These are phyloP conservation scores for Rhodosporidiobolus odoratus DNA, from an alignment of 768 basidiomycete genomes.

Conservation along the genomic window DNA sequence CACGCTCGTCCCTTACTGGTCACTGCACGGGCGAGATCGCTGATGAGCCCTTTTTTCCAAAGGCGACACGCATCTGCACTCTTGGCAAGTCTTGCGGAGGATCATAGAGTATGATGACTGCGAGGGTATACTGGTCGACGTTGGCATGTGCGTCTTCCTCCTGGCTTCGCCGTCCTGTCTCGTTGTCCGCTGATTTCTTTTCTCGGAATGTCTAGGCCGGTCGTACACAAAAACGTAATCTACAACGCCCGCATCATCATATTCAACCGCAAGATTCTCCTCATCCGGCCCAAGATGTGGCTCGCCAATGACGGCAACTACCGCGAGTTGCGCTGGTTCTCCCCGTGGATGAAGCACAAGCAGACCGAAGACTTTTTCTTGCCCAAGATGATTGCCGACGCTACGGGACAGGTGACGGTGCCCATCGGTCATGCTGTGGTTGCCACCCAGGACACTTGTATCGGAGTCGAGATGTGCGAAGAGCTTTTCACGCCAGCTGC, in stretches of 20 bases:
- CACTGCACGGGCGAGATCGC: not conserved
- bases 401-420: slow-evolving; percentile 84
- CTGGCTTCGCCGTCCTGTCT: not conserved
- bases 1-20: slow-evolving; percentile 6
- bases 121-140: slow-evolving; percentile 84
- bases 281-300: slow-evolving; percentile 99
- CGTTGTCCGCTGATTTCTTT: not conserved
- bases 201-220: slow-evolving; percentile 81
- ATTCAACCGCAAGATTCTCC: slow-evolving; percentile 74
- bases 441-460: slow-evolving; percentile 88
- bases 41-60: not conserved
- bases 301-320: slow-evolving; percentile 98
- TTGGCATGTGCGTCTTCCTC: slow-evolving; percentile 71
- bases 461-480: slow-evolving; percentile 94
- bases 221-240: slow-evolving; percentile 94
- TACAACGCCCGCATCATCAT: slow-evolving; percentile 95
- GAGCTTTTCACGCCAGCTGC: slow-evolving; percentile 95
- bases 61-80: slow-evolving; percentile 95
- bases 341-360: slow-evolving; percentile 86
- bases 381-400: slow-evolving; percentile 76
- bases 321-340: slow-evolving; percentile 78
- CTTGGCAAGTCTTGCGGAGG: slow-evolving; percentile 95
- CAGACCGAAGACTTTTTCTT: slow-evolving; percentile 87
- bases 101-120: slow-evolving; percentile 74
- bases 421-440: slow-evolving; percentile 94